Percentiles rank a stretch among this genome's conserved stretches.
Evolutionary conservation across 2,329 filamentous ascomycete species (phyloP).

Genomic region (Madurella fahalii): DNA sequence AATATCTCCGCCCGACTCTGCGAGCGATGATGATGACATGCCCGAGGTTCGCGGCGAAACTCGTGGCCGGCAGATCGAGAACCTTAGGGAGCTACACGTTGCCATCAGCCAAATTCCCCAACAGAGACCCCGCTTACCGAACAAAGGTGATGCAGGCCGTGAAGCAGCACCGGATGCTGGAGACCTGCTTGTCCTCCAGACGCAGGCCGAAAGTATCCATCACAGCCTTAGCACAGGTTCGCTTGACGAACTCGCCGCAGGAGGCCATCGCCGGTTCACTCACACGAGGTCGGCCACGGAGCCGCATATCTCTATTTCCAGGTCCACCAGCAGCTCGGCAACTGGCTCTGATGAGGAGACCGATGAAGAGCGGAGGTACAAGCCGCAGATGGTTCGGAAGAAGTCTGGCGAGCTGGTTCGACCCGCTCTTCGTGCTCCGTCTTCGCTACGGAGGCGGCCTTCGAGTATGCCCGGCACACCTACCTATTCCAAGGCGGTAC

Average conservation of each 20-base stretch:
- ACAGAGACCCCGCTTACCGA: constrained; percentile 56
- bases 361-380: constrained; percentile 56
- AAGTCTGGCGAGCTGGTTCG: constrained; percentile 97
- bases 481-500: constrained; percentile 93
- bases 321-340: constrained; percentile 47
- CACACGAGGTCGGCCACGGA: constrained; percentile 57
- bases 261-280: constrained; percentile 38
- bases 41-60: constrained; percentile 31
- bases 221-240: constrained; percentile 47
- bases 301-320: constrained; percentile 43
- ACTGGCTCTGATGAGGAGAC: constrained; percentile 59
- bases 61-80: constrained; percentile 47
- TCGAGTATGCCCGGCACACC: constrained; percentile 98
- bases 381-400: constrained; percentile 93
- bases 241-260: constrained; percentile 39
- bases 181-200: constrained; percentile 35
- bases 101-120: constrained; percentile 78
- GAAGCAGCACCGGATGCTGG: constrained; percentile 31
- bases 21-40: constrained; percentile 76
- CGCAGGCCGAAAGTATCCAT: constrained; percentile 39
- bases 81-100: constrained; percentile 67
- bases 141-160: constrained; percentile 21
- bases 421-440: constrained; percentile 77
- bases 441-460: constrained; percentile 63
- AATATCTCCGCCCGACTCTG: constrained; percentile 83